Evolutionary conservation across 441 rosid genomes (phyloP), one percentile per base, ranked within the genome.

Genomic region (Pelargonium fulgidum): DNA sequence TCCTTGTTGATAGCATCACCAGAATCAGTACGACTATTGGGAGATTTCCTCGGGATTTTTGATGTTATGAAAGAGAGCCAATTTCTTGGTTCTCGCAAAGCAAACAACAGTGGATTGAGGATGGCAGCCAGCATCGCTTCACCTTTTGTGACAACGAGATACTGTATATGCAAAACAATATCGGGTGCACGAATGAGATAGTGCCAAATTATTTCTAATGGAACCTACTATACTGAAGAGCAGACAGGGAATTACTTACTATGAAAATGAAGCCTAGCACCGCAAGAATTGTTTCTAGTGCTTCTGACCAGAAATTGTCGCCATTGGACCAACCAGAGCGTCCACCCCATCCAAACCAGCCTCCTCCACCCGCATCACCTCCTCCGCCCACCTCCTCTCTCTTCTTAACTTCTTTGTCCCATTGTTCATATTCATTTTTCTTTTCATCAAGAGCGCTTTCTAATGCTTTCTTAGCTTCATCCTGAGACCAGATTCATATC

Each of bases 381-480:
- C 93, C 88, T 9, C 90, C 87, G 61, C 89, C 83, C 1, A 86
- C 88, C 80, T 87, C 93, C 84, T 86, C 96, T 77, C 92, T 84
- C 80, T 81, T 89, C 82, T 87, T 83, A 64, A 90, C 90, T 85
- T 93, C 96, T 79, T 82, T 76, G 78, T 85, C 79, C 92, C 98
- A 92, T 81, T 83, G 84, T 72, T 90, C 91, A 54, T 85, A 88
- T 76, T 90, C 96, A 68, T 62, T 80, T 70, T 87, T 89, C 89
- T 90, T 90, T 65, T 87, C 98, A 19, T 92, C 98, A 42, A 92
- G 89, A 9, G 98, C 97, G 62, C 81, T 84, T 74, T 92, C 98
- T 77, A 92, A 79, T 48, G 98, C 88, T 78, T 85, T 90, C 74
- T 82, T 85, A 72, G 98, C 98, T 86, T 85, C 91, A 19, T 93